Evolutionary conservation across 1,284 basidiomycete species (phyloP).

Genomic region (Kalmanozyma brasiliensis): DNA sequence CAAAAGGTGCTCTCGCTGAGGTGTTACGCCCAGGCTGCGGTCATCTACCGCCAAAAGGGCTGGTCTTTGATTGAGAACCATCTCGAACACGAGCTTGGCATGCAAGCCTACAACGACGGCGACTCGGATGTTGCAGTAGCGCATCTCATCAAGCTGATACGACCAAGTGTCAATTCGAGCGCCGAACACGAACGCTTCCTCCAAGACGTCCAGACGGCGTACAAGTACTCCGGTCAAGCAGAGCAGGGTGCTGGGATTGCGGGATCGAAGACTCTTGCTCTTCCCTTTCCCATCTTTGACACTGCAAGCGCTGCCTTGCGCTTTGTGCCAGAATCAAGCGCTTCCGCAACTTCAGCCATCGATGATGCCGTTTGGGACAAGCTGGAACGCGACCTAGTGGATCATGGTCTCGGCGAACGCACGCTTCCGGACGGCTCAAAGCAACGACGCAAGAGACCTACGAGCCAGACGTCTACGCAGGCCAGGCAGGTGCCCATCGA

Average conservation of each 20-base stretch:
- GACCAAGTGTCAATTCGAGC: slow-evolving; percentile 24
- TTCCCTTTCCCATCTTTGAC: slow-evolving; percentile 22
- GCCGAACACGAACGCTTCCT: slow-evolving; percentile 69
- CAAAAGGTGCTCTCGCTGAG: slow-evolving; percentile 64
- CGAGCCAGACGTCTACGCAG: slow-evolving; percentile 19
- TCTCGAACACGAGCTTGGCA: slow-evolving; percentile 71
- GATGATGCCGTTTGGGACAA: slow-evolving; percentile 29
- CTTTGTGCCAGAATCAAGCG: slow-evolving; percentile 25
- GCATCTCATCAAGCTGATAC: slow-evolving; percentile 68
- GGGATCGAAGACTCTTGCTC: not conserved
- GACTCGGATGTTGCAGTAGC: slow-evolving; percentile 69
- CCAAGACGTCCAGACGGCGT: slow-evolving; percentile 70
- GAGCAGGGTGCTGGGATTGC: not conserved
- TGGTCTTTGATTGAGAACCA: slow-evolving; percentile 70
- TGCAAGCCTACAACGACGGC: slow-evolving; percentile 72
- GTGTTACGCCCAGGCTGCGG: slow-evolving; percentile 49
- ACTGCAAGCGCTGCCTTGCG: slow-evolving; percentile 13
- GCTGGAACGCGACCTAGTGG: slow-evolving; percentile 31
- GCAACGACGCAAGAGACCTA: slow-evolving; percentile 17
- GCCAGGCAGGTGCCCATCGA: slow-evolving; percentile 43
- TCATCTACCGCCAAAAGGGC: slow-evolving; percentile 48
- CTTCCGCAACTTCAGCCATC: slow-evolving; percentile 8
- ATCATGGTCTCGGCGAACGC: slow-evolving; percentile 19
- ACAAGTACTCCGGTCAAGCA: slow-evolving; percentile 62
- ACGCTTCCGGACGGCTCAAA: slow-evolving; percentile 10